Evolutionary conservation across 345 rosid genomes (phyloP), one percentile per base, ranked within the genome.

Genomic region (Rhizophora mangle): DNA sequence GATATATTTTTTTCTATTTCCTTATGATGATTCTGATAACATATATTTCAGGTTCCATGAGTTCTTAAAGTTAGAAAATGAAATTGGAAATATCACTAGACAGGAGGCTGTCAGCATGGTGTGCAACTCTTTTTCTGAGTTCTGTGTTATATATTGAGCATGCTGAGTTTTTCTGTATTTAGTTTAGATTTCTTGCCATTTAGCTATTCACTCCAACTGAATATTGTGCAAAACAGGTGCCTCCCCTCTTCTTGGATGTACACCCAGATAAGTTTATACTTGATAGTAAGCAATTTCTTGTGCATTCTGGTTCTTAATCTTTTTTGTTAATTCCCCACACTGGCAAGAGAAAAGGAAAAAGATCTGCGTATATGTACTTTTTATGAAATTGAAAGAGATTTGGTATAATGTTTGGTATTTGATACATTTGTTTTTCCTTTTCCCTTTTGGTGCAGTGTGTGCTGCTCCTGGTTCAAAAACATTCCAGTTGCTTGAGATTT

Each of bases 71-170:
- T 85, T 92, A 63, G 98, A 90, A 84, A 90, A 92, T 79, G 99
- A 95, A 85, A 86, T 84, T 32, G 98, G 98, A 70, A 95, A 92
- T 82, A 90, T 95, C 70, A 95, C 94, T 54, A 85, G 99, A 75
- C 99, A 95, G 78, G 97, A 92, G 79, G 91, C 99, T 64, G 99
- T 92, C 68, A 92, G 99, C 87, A 95, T 92, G 96, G 98, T 95
- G 80, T 71, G 92, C 61, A 62, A 24, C 53, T 55, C 61, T 62
- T 39, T 30, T 19, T 47, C 31, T 53, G 8, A 43, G 59, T 2
- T 64, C 71, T 59, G 31, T 18, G n/a, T 52, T 56, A 43, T 31
- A 26, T 71, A 59, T 32, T 29, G 18, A 52, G 8, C 55, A 22
- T 69, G 39, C 37, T 5, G 20, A 15, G 47, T 30, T 36, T 37